A percentile compares a stretch with the other conserved stretches of the same genome.
These are phyloP conservation scores for Erigeron philadelphicus DNA, from an alignment of 140 eudicot species.

Conservation along the genomic window DNA sequence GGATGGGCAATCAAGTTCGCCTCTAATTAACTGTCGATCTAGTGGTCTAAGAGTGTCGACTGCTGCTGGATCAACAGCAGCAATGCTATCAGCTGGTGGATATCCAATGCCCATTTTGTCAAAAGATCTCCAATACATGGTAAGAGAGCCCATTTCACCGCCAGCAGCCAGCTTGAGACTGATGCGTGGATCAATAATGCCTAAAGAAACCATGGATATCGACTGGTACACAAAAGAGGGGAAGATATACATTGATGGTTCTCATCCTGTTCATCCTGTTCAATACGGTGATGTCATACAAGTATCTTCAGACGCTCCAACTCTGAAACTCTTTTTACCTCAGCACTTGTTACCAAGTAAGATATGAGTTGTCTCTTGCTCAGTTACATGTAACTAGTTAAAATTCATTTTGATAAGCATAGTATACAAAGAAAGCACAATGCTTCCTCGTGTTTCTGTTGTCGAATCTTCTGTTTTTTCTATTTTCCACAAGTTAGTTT, in stretches of 20 bases:
- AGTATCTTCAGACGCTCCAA: conserved; percentile 61
- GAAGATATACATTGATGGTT: conserved; percentile 60
- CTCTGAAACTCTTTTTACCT: conserved; percentile 59
- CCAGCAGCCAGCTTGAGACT: conserved; percentile 29
- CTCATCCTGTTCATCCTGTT: conserved; percentile 44
- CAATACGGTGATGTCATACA: conserved; percentile 58
- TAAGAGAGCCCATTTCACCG: conserved; percentile 67
- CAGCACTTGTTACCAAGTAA: conserved; percentile 34
- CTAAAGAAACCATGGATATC: conserved; percentile 49
- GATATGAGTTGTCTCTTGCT: conserved; percentile 18
- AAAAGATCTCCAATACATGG: conserved; percentile 79
- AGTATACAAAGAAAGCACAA: conserved; percentile 1
- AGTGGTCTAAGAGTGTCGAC: conserved; percentile 92
- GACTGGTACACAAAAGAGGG: conserved; percentile 67
- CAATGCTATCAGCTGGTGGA: conserved; percentile 89
- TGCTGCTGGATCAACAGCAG: conserved; percentile 97
- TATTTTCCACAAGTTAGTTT: neutral
- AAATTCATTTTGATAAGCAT: conserved; percentile 14
- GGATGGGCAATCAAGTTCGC: conserved; percentile 29
- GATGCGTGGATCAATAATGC: conserved; percentile 55
- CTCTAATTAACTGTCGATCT: conserved; percentile 64
- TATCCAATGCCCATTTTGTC: conserved; percentile 64
- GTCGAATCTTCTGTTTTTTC: neutral
- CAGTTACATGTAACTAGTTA: neutral
- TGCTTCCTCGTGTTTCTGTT: conserved; percentile 1